Percentiles rank a stretch among this genome's conserved stretches.
These are phyloP conservation scores for Hippophae gyantsensis DNA, from an alignment of 306 rosid genomes.

Conservation along the genomic window DNA sequence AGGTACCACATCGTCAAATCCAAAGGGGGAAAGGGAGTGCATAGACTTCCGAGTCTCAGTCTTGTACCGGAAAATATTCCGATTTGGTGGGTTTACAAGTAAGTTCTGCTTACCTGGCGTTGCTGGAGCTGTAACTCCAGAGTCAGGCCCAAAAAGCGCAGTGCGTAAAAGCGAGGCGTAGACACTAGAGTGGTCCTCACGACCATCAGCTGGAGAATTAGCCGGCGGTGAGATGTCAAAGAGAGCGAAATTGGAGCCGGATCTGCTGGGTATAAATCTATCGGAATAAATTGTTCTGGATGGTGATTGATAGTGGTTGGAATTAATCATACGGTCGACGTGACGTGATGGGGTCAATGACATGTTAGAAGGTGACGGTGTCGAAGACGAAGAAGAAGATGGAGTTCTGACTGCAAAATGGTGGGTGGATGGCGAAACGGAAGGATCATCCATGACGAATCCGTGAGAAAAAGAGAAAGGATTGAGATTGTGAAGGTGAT, in stretches of 20 bases:
- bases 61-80: constrained; percentile 86
- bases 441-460: constrained; percentile 46
- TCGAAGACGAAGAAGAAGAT: constrained; percentile 7
- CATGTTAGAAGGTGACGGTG: constrained; percentile 28
- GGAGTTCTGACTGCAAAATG: constrained; percentile 25
- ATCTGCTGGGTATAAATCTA: constrained; percentile 83
- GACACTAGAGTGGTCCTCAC: constrained; percentile 56
- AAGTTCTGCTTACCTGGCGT: constrained; percentile 59
- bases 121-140: constrained; percentile 44
- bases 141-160: constrained; percentile 72
- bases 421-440: constrained; percentile 13
- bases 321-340: constrained; percentile 67
- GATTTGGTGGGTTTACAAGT: constrained; percentile 43
- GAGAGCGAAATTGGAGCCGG: constrained; percentile 66
- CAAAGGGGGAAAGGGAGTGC: constrained; percentile 77
- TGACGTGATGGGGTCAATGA: constrained; percentile 46
- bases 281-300: constrained; percentile 88
- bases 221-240: constrained; percentile 41
- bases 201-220: constrained; percentile 31
- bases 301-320: constrained; percentile 58
- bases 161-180: constrained; percentile 64
- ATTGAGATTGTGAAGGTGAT: neutral
- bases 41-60: constrained; percentile 77
- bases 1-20: constrained; percentile 54
- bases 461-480: constrained; percentile 11